Percentiles rank a stretch among this genome's conserved stretches.
Conservation (phyloP, 176 grass and related monocot genomes). For the Tillandsia leiboldiana region DNA sequence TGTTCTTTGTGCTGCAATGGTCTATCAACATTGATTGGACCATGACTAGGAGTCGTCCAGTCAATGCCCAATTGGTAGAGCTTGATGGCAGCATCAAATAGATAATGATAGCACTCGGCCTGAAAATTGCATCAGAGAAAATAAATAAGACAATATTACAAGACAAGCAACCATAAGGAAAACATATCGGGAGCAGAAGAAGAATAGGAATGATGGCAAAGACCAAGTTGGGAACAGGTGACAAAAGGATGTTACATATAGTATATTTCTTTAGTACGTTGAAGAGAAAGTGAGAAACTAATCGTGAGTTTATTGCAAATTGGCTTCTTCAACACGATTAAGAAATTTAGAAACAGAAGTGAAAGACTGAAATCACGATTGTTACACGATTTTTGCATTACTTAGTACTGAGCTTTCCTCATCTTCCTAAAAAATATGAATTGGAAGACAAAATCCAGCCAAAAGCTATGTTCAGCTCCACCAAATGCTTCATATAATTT, state of each 20-base stretch:
- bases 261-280: too few relatives aligned
- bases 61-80: constrained; percentile 87
- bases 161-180: not conserved
- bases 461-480: not conserved
- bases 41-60: constrained; percentile 67
- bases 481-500: not conserved
- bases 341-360: too few relatives aligned
- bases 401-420: not conserved
- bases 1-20: constrained; percentile 16
- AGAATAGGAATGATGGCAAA: too few relatives aligned
- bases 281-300: too few relatives aligned
- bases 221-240: too few relatives aligned
- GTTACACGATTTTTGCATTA: too few relatives aligned
- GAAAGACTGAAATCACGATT: too few relatives aligned
- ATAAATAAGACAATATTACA: constrained; percentile 4
- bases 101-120: constrained; percentile 97
- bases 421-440: not conserved
- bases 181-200: not conserved
- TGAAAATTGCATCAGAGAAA: constrained; percentile 29
- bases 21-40: constrained; percentile 42
- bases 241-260: too few relatives aligned
- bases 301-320: too few relatives aligned
- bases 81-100: constrained; percentile 84
- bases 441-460: not conserved
- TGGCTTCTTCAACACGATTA: too few relatives aligned